Base-by-base conservation (phyloP, 2,329 filamentous ascomycete species). In the Xylariaceae sp. region DNA sequence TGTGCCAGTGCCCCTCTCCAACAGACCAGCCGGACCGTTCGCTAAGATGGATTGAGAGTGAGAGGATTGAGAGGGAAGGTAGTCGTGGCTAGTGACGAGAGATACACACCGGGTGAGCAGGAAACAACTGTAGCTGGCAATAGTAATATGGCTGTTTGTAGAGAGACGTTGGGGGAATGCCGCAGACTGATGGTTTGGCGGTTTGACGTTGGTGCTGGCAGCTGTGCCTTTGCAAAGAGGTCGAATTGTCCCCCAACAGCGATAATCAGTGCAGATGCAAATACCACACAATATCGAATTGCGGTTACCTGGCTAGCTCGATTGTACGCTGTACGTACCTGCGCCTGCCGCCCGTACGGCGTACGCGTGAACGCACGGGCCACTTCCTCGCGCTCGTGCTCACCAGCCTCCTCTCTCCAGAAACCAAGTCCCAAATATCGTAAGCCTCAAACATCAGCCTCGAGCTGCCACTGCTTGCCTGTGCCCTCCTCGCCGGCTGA, bases 401-500 rank as follows among this genome's bases (percentile, higher is more conserved):
- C 30, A 6, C 30, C 30, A 17, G 12, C 30, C 30, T 26, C 22
- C 22, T 6, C 22, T 26, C n/a, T n/a, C n/a, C n/a, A n/a, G n/a
- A n/a, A n/a, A n/a, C 26, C 30, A n/a, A 32, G 30, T n/a, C 30
- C 30, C 30, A 32, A 32, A 17, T 17, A 17, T 6, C 30, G 7
- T 17, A 34, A 34, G 33, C 33, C 33, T 34, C 33, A 34, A 7
- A 17, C 33, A 17, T 34, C 33, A 34, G 33, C 33, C 33, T 17
- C 33, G 18, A 18, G 33, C 8, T 8, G 33, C 33, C 4, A 18
- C 13, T 4, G 30, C 30, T 17, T 4, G 30, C 30, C 12, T 7
- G 12, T n/a, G 30, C 30, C 7, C 13, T 32, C 6, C 11, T 26
- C 11, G 22, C 6, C 22, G 11, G 22, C 22, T 11, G 6, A 11